Conservation (phyloP, 1,139 yeast species). For the Geotrichum reessii region DNA sequence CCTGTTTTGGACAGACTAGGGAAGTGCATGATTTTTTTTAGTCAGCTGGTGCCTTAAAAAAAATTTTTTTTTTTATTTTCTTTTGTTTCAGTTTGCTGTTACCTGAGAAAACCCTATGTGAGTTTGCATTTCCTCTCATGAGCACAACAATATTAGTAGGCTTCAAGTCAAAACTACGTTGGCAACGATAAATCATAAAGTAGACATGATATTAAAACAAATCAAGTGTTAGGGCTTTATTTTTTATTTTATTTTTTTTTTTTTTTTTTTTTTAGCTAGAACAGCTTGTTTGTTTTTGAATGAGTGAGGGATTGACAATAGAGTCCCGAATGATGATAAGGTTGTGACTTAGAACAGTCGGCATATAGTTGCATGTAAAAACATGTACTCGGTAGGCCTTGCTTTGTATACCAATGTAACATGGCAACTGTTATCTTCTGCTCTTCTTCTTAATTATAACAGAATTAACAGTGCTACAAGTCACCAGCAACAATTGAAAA, state of each 20-base stretch:
- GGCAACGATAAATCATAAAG: not conserved
- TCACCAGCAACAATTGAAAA: not conserved
- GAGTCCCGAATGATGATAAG: not conserved
- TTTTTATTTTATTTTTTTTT: too few species aligned
- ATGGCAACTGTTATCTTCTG: not conserved
- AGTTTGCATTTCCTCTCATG: too few species aligned
- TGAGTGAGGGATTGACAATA: not conserved
- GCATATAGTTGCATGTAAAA: not conserved
- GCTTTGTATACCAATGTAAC: not conserved
- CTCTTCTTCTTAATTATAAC: not conserved
- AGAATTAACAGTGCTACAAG: not conserved
- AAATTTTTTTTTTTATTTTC: not conserved
- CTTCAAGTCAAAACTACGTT: not conserved
- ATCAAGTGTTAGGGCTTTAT: not conserved
- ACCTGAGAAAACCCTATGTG: too few species aligned
- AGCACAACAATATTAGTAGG: too few species aligned
- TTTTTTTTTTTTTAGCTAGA: not conserved
- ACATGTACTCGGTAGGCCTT: not conserved
- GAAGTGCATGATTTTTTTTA: not conserved
- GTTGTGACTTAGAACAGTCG: not conserved
- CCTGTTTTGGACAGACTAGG: not conserved
- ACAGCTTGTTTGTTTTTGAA: not conserved
- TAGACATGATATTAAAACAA: not conserved
- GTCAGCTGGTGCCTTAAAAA: not conserved
- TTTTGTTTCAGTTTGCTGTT: not conserved